Percentiles rank a stretch among this genome's conserved stretches.
Conservation (phyloP, 2,329 filamentous ascomycete species). For the Fusarium sp. region DNA sequence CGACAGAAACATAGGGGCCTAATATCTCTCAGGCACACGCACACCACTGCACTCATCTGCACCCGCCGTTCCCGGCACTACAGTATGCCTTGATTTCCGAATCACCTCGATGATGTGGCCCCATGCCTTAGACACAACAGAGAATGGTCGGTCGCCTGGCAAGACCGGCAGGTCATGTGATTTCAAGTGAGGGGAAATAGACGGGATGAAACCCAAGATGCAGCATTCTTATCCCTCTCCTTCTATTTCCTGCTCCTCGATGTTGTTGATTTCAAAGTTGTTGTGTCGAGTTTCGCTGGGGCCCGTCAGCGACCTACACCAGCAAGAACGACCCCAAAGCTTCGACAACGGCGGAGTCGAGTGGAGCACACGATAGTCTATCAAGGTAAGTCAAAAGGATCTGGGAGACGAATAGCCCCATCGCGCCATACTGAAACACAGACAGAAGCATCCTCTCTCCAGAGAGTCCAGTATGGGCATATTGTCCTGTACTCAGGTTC, state of each 20-base stretch:
- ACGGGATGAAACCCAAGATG: slow-evolving; percentile 45
- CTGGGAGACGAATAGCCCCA: neutral
- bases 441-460: neutral
- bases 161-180: slow-evolving; percentile 49
- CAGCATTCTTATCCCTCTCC: slow-evolving; percentile 24
- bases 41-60: slow-evolving; percentile 14
- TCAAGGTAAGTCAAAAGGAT: slow-evolving; percentile 19
- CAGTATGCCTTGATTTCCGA: slow-evolving; percentile 31
- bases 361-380: slow-evolving; percentile 8
- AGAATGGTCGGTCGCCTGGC: slow-evolving; percentile 41
- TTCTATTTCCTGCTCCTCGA: slow-evolving; percentile 14
- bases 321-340: slow-evolving; percentile 3
- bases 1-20: slow-evolving; percentile 8
- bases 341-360: slow-evolving; percentile 26
- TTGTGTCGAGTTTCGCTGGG: slow-evolving; percentile 15
- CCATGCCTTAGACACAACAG: slow-evolving; percentile 33
- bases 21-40: slow-evolving; percentile 3
- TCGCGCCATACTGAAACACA: slow-evolving; percentile 9
- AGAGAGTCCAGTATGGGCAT: neutral
- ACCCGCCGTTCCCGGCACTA: slow-evolving; percentile 32
- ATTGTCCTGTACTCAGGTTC: slow-evolving; percentile 1
- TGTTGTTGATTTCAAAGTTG: slow-evolving; percentile 9
- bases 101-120: slow-evolving; percentile 46
- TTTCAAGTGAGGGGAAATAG: slow-evolving; percentile 49
- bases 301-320: slow-evolving; percentile 18